These are phyloP conservation scores for Xanthoparmelia taractica DNA, from an alignment of 495 filamentous ascomycete species.

Conservation along the genomic window DNA sequence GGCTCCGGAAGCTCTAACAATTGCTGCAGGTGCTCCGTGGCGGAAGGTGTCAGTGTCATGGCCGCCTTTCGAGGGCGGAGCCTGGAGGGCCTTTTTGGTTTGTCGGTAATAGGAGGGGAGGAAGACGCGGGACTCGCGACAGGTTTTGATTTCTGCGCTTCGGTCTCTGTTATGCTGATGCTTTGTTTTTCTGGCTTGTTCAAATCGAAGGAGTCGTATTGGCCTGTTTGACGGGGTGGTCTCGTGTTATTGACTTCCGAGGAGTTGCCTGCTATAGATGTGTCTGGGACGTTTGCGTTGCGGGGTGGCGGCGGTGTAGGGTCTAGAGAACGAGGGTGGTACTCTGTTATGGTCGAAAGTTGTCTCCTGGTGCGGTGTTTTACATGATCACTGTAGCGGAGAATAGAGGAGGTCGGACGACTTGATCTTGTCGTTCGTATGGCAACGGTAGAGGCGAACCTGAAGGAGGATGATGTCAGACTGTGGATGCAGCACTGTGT, in stretches of 20 bases:
- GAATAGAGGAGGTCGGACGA: not conserved
- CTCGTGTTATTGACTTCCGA: slow-evolving; percentile 48
- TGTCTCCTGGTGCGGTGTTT: slow-evolving; percentile 34
- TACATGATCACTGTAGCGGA: slow-evolving; percentile 7
- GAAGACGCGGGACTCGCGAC: slow-evolving; percentile 28
- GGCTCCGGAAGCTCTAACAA: slow-evolving; percentile 76
- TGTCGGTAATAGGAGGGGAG: slow-evolving; percentile 31
- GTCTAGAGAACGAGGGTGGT: slow-evolving; percentile 65
- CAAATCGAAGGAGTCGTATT: slow-evolving; percentile 24
- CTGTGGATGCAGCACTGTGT: slow-evolving; percentile 28
- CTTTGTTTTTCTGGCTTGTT: slow-evolving; percentile 23
- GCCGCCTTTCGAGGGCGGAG: slow-evolving; percentile 83
- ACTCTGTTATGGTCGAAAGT: slow-evolving; percentile 65
- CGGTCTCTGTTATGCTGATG: slow-evolving; percentile 48
- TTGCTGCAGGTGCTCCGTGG: slow-evolving; percentile 64
- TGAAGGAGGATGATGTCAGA: slow-evolving; percentile 51
- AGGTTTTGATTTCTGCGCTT: slow-evolving; percentile 56
- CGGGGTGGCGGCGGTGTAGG: slow-evolving; percentile 58
- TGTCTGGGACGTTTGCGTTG: slow-evolving; percentile 57
- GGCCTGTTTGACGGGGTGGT: slow-evolving; percentile 36
- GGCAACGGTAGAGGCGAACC: slow-evolving; percentile 44
- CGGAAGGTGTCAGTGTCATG: slow-evolving; percentile 72
- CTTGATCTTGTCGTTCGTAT: slow-evolving; percentile 1
- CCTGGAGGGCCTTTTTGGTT: slow-evolving; percentile 45
- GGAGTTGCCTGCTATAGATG: slow-evolving; percentile 54